A percentile compares a stretch with the other conserved stretches of the same genome.
Evolutionary conservation across 2,329 filamentous ascomycete species (phyloP).

Genomic region (Hypoxylon sp.): DNA sequence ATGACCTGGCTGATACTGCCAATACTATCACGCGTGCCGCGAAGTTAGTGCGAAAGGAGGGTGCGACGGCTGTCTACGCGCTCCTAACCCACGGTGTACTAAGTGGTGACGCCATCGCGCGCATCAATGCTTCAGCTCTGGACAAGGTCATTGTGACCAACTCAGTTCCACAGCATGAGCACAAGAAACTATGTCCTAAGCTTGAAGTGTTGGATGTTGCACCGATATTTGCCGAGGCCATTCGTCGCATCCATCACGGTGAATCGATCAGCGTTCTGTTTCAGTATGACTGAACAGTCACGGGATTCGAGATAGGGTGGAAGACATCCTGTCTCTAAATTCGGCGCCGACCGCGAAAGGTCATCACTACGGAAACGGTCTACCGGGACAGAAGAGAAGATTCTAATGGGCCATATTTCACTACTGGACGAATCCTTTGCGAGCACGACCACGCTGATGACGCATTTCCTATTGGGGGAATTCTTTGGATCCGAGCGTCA

Average conservation of each 20-base stretch:
- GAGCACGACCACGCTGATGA: slow-evolving; percentile 24
- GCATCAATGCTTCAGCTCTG: slow-evolving; percentile 92
- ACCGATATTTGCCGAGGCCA: slow-evolving; percentile 93
- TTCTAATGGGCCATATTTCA: slow-evolving; percentile 29
- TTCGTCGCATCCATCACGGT: slow-evolving; percentile 95
- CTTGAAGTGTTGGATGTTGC: slow-evolving; percentile 93
- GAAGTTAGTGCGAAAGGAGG: slow-evolving; percentile 96
- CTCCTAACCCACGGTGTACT: slow-evolving; percentile 95
- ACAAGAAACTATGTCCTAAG: slow-evolving; percentile 84
- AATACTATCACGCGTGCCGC: slow-evolving; percentile 98
- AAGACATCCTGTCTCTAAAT: slow-evolving; percentile 14
- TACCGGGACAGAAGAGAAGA: slow-evolving; percentile 31
- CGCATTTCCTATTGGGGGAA: slow-evolving; percentile 43
- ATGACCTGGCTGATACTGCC: slow-evolving; percentile 94
- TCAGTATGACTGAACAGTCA: slow-evolving; percentile 75
- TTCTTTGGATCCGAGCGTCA: slow-evolving; percentile 31
- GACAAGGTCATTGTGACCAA: slow-evolving; percentile 97
- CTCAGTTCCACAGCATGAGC: slow-evolving; percentile 89
- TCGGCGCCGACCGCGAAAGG: slow-evolving; percentile 15
- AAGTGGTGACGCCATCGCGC: slow-evolving; percentile 92
- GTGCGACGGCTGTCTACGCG: slow-evolving; percentile 91
- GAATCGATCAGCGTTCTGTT: slow-evolving; percentile 98
- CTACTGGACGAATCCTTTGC: slow-evolving; percentile 26
- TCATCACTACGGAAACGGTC: slow-evolving; percentile 27
- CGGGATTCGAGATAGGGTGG: slow-evolving; percentile 15